Base-by-base conservation (phyloP, 2,329 filamentous ascomycete species). In the Pseudocercospora ulei region DNA sequence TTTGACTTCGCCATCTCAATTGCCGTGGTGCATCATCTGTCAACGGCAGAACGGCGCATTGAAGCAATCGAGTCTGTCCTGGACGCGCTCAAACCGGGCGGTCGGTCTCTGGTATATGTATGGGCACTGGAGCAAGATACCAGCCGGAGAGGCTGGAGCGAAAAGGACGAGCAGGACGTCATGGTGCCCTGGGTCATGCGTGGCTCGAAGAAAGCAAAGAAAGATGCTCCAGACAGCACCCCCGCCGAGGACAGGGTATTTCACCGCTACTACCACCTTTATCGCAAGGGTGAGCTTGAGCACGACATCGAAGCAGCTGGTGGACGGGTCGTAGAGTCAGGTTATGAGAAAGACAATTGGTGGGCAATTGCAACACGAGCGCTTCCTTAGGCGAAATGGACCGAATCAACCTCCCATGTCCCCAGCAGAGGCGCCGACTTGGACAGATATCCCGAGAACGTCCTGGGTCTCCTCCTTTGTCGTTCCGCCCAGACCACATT, bases 331-430 rank as follows among this genome's bases (percentile, higher is more conserved):
- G 54, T 90, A 14, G 78, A 83, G 49, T 76, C 76, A 43, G 90
- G 90, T 20, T 98, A 96, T 63, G 90, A 98, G 59, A 87, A 79
- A 66, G 90, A 96, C 59, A 98, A 98, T 65, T 96, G 90, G 90
- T 98, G 88, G 88, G 85, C 78, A n/a, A 28, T 28, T 22, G 35
- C 35, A 11, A 37, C 9, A 20, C 26, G 30, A 33, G 14, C 2
- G 23, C 13, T 17, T 11, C 3, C 28, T 31, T 30, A 30, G 27
- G 13, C 16, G 14, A 9, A 3, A 30, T 30, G 13, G 13, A 33
- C 23, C n/a, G n/a, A n/a, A 41, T 62, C 59, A 38, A 56, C 52
- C 7, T 12, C 30, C 14, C 12, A 20, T 5, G 17, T 6, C n/a
- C 5, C 24, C 24, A 26, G n/a, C 5, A 26, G 8, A 11, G n/a